These are phyloP conservation scores for Rhizophagus prolifer DNA, from an alignment of 192 early-diverging fungal species.

Conservation along the genomic window DNA sequence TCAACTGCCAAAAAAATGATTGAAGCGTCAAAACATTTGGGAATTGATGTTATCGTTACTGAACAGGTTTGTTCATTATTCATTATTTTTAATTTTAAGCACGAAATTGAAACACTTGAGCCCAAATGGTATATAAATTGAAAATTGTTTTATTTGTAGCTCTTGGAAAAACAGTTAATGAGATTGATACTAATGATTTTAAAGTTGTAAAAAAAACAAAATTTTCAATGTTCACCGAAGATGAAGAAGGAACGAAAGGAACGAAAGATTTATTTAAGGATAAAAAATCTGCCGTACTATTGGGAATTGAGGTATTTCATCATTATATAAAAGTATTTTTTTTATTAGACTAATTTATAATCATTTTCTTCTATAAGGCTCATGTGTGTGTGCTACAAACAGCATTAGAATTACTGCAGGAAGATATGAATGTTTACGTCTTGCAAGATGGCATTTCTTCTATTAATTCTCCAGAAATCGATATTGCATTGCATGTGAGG, in stretches of 20 bases:
- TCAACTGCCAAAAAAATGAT: constrained; percentile 89
- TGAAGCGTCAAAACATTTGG: constrained; percentile 66
- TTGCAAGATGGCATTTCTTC: constrained; percentile 92
- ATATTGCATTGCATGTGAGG: constrained; percentile 74
- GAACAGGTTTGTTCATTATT: constrained; percentile 65
- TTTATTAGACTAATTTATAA: background rate
- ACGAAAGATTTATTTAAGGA: constrained; percentile 45
- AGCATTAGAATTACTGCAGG: constrained; percentile 81
- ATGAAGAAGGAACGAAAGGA: constrained; percentile 52
- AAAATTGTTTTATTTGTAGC: constrained; percentile 38
- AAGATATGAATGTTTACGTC: constrained; percentile 81
- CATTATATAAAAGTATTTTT: background rate
- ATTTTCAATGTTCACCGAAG: constrained; percentile 84
- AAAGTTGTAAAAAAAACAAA: constrained; percentile 72
- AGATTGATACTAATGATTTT: constrained; percentile 69
- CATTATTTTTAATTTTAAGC: background rate
- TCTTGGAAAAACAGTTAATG: constrained; percentile 74
- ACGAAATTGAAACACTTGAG: constrained; percentile 25
- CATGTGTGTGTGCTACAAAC: constrained; percentile 98
- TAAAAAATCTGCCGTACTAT: constrained; percentile 74
- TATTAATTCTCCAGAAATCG: constrained; percentile 77
- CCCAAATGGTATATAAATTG: constrained; percentile 51
- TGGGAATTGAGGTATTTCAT: constrained; percentile 80
- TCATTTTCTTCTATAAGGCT: constrained; percentile 44
- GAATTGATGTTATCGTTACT: constrained; percentile 85